These are phyloP conservation scores for Tetrahymena borealis DNA, from an alignment of 73 alveolate species.

Conservation along the genomic window DNA sequence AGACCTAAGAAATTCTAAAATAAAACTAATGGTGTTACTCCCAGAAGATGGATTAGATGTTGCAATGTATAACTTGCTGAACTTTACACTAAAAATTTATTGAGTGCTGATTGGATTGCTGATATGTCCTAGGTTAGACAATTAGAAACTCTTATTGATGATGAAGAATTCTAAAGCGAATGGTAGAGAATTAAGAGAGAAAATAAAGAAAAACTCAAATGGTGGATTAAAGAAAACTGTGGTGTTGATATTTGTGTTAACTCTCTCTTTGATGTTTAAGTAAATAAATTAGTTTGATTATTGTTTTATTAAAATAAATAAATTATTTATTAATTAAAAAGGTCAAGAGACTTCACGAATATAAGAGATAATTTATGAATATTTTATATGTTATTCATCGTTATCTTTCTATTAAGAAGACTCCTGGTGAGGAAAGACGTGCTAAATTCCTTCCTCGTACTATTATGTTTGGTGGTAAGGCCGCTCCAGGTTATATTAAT, in stretches of 20 bases:
- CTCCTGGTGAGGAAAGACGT: constrained; percentile 61
- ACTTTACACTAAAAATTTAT: constrained; percentile 70
- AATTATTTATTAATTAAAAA: background rate
- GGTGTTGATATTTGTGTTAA: constrained; percentile 41
- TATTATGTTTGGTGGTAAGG: constrained; percentile 92
- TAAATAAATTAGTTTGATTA: background rate
- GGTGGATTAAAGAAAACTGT: constrained; percentile 72
- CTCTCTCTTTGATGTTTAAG: constrained; percentile 40
- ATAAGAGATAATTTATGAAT: constrained; percentile 93
- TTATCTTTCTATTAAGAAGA: constrained; percentile 55
- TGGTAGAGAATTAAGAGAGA: constrained; percentile 67
- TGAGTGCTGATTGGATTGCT: constrained; percentile 72
- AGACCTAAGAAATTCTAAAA: constrained; percentile 67
- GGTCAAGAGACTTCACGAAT: constrained; percentile 97
- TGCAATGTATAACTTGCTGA: constrained; percentile 89
- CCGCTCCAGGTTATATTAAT: constrained; percentile 96
- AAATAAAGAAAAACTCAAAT: constrained; percentile 66
- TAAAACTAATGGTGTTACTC: constrained; percentile 96
- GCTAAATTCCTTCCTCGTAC: constrained; percentile 64
- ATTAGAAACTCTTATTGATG: constrained; percentile 42
- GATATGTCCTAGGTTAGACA: constrained; percentile 47
- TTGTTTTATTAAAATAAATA: no score
- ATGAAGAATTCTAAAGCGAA: constrained; percentile 50
- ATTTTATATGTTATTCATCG: constrained; percentile 73
- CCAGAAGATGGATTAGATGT: constrained; percentile 98